Evolutionary conservation across 1,139 yeast species (phyloP).

Genomic region (Arxiozyma slooffiae): DNA sequence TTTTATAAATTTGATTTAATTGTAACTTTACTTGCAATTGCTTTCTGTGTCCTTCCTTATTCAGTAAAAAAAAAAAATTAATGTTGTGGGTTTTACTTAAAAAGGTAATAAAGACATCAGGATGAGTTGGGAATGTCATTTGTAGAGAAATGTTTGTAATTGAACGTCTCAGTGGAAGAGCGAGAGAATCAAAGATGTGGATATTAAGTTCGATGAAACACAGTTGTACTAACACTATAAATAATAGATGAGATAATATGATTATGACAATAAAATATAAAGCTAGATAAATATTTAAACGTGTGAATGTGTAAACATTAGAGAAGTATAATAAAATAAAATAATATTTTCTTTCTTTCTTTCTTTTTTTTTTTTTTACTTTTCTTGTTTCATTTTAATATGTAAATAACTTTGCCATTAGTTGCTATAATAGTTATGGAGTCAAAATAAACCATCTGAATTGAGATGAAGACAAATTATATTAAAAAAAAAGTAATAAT

Average conservation of each 20-base stretch:
- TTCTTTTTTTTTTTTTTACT: no score
- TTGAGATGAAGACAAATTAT: no score
- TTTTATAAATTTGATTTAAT: background rate
- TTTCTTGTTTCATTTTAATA: no score
- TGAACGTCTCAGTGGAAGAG: background rate
- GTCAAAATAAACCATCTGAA: no score
- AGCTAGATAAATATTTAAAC: background rate
- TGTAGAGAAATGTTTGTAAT: background rate
- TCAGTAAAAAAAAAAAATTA: background rate
- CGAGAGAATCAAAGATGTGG: background rate
- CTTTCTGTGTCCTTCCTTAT: background rate
- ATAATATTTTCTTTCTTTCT: background rate
- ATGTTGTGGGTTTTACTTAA: constrained; percentile 2
- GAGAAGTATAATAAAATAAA: background rate
- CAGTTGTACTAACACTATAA: background rate
- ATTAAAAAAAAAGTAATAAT: no score
- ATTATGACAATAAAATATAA: background rate
- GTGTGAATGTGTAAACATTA: background rate
- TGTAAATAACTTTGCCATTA: background rate
- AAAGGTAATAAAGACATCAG: background rate
- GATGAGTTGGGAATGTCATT: background rate
- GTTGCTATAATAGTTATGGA: background rate
- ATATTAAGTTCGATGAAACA: background rate
- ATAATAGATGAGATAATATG: background rate
- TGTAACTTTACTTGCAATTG: background rate